A percentile compares a stretch with the other conserved stretches of the same genome.
Conservation (phyloP, 441 rosid genomes). For the Breynia disticha region DNA sequence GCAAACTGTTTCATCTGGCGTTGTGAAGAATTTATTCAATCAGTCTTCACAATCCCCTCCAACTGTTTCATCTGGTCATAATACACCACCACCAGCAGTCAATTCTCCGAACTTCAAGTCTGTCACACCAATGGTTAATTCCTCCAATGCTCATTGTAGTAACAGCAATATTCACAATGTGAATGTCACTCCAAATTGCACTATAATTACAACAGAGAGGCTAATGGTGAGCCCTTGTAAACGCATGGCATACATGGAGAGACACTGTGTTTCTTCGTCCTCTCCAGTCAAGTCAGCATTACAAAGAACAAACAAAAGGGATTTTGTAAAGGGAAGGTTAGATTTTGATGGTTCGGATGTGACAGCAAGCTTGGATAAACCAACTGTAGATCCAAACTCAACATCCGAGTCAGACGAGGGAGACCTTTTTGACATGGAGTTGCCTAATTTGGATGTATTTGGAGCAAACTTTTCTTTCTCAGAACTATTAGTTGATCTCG, state of each 20-base stretch:
- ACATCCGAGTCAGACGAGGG: slow-evolving; percentile 56
- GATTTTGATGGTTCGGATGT: slow-evolving; percentile 55
- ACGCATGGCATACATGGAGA: slow-evolving; percentile 43
- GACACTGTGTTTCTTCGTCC: slow-evolving; percentile 45
- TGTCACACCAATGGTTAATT: slow-evolving; percentile 23
- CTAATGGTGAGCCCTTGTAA: slow-evolving; percentile 68
- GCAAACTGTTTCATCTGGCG: slow-evolving; percentile 26
- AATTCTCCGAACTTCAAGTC: slow-evolving; percentile 32
- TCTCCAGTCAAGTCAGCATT: slow-evolving; percentile 43
- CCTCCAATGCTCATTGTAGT: slow-evolving; percentile 26
- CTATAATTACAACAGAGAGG: slow-evolving; percentile 57
- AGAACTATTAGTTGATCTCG: slow-evolving; percentile 63
- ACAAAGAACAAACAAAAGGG: slow-evolving; percentile 39
- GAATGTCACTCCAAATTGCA: slow-evolving; percentile 51
- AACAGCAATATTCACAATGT: slow-evolving; percentile 26
- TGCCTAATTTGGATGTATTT: slow-evolving; percentile 50
- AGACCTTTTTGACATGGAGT: slow-evolving; percentile 53
- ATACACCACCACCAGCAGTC: slow-evolving; percentile 52
- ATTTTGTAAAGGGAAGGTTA: slow-evolving; percentile 58
- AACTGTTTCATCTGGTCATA: slow-evolving; percentile 36
- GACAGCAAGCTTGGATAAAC: slow-evolving; percentile 19
- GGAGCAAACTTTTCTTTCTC: slow-evolving; percentile 63
- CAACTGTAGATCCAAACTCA: slow-evolving; percentile 21
- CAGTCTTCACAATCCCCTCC: slow-evolving; percentile 31
- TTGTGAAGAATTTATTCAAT: slow-evolving; percentile 60